Evolutionary conservation across 306 rosid species (phyloP), one percentile per base, ranked within the genome.

Genomic region (Astragalus glycyphyllos): DNA sequence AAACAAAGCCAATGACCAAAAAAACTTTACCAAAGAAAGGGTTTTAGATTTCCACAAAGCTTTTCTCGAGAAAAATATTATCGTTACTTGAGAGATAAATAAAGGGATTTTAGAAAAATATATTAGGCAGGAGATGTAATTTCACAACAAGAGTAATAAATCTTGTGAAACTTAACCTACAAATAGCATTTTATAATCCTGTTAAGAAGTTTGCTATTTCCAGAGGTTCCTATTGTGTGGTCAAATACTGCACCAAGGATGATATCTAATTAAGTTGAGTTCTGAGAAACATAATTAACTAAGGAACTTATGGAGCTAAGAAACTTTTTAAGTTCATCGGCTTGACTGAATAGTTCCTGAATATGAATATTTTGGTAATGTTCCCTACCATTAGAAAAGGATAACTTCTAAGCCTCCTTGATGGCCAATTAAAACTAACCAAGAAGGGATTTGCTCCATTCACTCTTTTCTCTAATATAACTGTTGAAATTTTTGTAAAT

Each of bases 121-220:
- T 58, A 34, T 20, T 12, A 14, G 16, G 47, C n/a, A 64, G 14
- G 68, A 54, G 46, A 71, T 55, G 68, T 44, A 54, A 77, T 2
- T 16, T 34, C 32, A 62, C 35, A 42, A 53, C 41, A 45, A 44
- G 9, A 50, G 8, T 37, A 68, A 11, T 50, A 69, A 58, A 54
- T 55, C 26, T 8, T 63, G 47, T 45, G 35, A 42, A 61, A 44
- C 63, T 20, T 20, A 34, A 48, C 17, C 49, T n/a, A 42, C 34
- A 40, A 40, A 4, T 40, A 63, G 53, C 41, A 73, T 9, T 49
- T 35, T 59, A 48, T n/a, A 35, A n/a, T 60, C 71, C 42, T 8
- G 20, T 54, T 51, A 1, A 20, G 50, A 16, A 50, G 60, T 51
- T 7, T 17, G 29, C n/a, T 8, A 68, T 35, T 50, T 40, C 41